Evolutionary conservation across 2,329 filamentous ascomycete species (phyloP).

Genomic region (Clonostachys chloroleuca): DNA sequence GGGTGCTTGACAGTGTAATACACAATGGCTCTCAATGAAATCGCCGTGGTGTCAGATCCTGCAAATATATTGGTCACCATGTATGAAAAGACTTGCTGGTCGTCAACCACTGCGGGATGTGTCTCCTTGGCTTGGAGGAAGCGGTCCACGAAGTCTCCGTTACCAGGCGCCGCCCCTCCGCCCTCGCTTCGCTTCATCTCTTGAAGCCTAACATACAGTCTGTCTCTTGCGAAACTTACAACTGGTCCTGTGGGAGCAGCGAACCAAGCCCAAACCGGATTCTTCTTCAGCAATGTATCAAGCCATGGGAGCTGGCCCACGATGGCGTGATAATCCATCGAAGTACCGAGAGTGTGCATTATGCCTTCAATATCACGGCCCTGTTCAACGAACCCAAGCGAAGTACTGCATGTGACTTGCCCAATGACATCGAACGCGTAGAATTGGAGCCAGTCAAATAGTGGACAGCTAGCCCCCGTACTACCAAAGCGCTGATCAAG

Average conservation of each 20-base stretch:
- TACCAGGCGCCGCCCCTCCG: background rate
- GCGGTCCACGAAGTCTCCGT: conserved; percentile 2
- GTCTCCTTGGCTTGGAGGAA: conserved; percentile 2
- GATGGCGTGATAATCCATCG: conserved; percentile 20
- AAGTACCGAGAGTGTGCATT: conserved; percentile 18
- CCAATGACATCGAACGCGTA: conserved; percentile 34
- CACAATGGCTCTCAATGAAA: conserved; percentile 22
- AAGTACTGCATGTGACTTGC: conserved; percentile 28
- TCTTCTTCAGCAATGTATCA: conserved; percentile 18
- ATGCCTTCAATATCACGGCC: conserved; percentile 28
- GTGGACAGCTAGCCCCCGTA: too few species aligned
- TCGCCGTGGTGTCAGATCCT: conserved; percentile 29
- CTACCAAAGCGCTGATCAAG: too few species aligned
- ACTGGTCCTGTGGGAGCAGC: conserved; percentile 6
- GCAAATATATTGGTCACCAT: conserved; percentile 14
- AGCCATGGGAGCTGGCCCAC: conserved; percentile 15
- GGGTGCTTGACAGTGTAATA: conserved; percentile 29
- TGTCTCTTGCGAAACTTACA: conserved; percentile 7
- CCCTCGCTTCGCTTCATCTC: background rate
- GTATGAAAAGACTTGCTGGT: conserved; percentile 3
- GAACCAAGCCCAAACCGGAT: conserved; percentile 11
- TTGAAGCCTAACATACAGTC: background rate
- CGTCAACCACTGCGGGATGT: background rate
- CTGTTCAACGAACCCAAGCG: conserved; percentile 33
- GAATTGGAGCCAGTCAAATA: conserved; percentile 7